Evolutionary conservation across 805 yeast genomes (phyloP), one percentile per base, ranked within the genome.

Genomic region (Monosporozyma yasuniensis): DNA sequence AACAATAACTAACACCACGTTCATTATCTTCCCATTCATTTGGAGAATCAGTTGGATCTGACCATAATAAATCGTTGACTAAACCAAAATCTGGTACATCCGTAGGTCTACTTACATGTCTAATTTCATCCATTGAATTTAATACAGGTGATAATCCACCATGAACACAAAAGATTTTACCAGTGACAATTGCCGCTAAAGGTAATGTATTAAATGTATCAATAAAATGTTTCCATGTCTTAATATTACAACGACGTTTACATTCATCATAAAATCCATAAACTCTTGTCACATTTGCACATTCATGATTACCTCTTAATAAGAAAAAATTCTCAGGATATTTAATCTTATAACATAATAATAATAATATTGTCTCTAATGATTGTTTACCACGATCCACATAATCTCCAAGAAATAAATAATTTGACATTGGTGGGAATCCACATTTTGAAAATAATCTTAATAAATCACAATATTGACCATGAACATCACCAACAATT

Each of bases 241-340:
- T 91, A 60, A 89, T 79, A 63, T 84, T 86, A 60, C 95, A 80
- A 53, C 99, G 75, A 60, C 98, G 79, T 66, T 91, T 91, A 73
- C 99, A 91, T 69, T 91, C 99, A 68, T 91, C 99, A 66, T 88
- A 93, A 63, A 91, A 91, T 1, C 99, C 99, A 67, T 91, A 91
- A 35, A 91, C 96, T 55, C 96, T 79, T 2, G 98, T 91, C 50
- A 91, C 95, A 63, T 87, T 87, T 21, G 98, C 97, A 68, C 96
- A 87, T 71, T 91, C 99, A 70, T 91, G 99, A 69, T 91, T 91
- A n/a, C 99, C 99, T 56, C 99, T 74, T 42, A 91, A 73, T 52
- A 91, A 70, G 67, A 90, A 91, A 66, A 91, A 89, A 70, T 91
- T 91, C 61, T 91, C 96, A 0, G 98, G 98, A 62, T 89, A 90